These are phyloP conservation scores for Geranomyces variabilis DNA, from an alignment of 192 early-diverging fungal genomes.

Conservation along the genomic window DNA sequence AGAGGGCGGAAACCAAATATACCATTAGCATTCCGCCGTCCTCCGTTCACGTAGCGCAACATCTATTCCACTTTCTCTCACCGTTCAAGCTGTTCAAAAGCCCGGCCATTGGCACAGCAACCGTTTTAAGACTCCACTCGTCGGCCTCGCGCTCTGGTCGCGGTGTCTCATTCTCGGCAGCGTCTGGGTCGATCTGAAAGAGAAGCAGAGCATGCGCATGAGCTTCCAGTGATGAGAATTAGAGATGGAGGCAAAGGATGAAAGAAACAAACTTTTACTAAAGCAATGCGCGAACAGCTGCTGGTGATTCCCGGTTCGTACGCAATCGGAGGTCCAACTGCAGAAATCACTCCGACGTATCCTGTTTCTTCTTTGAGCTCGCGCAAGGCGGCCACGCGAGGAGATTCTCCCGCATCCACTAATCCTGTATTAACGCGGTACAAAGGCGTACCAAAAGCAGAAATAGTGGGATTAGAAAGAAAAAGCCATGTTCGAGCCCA, in stretches of 20 bases:
- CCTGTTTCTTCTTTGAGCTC: conserved; percentile 41
- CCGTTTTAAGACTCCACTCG: conserved; percentile 33
- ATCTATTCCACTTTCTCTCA: too few relatives aligned
- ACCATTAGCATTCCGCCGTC: too few relatives aligned
- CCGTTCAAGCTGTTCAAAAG: conserved; percentile 18
- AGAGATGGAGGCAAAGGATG: too few relatives aligned
- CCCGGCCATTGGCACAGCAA: conserved; percentile 6
- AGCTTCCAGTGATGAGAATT: too few relatives aligned
- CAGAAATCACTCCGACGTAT: neutral
- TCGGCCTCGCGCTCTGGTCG: conserved; percentile 19
- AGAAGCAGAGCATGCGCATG: neutral
- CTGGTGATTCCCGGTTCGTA: conserved; percentile 41
- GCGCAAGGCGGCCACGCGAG: conserved; percentile 18
- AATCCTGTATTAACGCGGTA: conserved; percentile 13
- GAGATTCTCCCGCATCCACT: conserved; percentile 23
- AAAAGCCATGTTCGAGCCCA: too few relatives aligned
- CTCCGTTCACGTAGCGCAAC: too few relatives aligned
- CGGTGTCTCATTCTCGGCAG: conserved; percentile 1
- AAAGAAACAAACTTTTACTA: neutral
- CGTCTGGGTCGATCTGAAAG: conserved; percentile 26
- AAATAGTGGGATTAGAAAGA: too few relatives aligned
- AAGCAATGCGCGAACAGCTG: conserved; percentile 25
- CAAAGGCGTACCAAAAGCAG: too few relatives aligned
- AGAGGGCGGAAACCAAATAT: neutral
- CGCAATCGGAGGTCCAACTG: conserved; percentile 17